Evolutionary conservation across 2,329 filamentous ascomycete species (phyloP).

Genomic region (Thermomyces lanuginosus): DNA sequence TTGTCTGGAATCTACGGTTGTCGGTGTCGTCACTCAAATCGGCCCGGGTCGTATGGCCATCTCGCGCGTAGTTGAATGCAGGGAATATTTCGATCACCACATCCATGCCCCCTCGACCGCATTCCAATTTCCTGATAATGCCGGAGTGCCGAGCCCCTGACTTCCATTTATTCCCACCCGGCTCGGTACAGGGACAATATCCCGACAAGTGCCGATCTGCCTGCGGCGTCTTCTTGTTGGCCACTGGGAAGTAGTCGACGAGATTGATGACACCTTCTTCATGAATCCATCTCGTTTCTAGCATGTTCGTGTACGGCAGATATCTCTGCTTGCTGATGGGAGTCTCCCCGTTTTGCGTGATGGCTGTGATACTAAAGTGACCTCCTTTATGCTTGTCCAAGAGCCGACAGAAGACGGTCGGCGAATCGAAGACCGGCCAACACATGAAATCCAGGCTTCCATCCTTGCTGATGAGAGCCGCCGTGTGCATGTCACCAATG

Average conservation of each 20-base stretch:
- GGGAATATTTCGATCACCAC: constrained; percentile 57
- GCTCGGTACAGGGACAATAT: constrained; percentile 19
- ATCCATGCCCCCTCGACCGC: constrained; percentile 49
- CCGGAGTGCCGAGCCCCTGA: constrained; percentile 25
- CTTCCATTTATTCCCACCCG: constrained; percentile 35
- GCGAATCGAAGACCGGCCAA: constrained; percentile 68
- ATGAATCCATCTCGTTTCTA: constrained; percentile 62
- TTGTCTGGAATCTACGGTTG: constrained; percentile 37
- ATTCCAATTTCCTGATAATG: constrained; percentile 55
- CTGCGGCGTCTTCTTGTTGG: constrained; percentile 38
- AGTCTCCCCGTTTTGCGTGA: constrained; percentile 29
- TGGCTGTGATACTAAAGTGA: constrained; percentile 47
- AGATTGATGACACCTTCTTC: constrained; percentile 59
- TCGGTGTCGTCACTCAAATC: constrained; percentile 22
- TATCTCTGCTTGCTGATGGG: constrained; percentile 61
- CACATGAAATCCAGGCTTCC: constrained; percentile 65
- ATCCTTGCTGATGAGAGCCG: constrained; percentile 56
- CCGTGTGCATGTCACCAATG: constrained; percentile 67
- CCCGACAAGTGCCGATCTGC: constrained; percentile 15
- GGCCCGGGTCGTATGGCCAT: constrained; percentile 34
- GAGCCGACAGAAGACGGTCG: constrained; percentile 57
- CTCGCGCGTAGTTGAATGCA: constrained; percentile 53
- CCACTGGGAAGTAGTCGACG: constrained; percentile 60
- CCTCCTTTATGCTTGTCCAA: constrained; percentile 61
- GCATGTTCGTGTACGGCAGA: constrained; percentile 55